Percentiles rank a stretch among this genome's conserved stretches.
These are phyloP conservation scores for Phytophthora kernoviae DNA, from an alignment of 352 stramenopile genomes.

Conservation along the genomic window DNA sequence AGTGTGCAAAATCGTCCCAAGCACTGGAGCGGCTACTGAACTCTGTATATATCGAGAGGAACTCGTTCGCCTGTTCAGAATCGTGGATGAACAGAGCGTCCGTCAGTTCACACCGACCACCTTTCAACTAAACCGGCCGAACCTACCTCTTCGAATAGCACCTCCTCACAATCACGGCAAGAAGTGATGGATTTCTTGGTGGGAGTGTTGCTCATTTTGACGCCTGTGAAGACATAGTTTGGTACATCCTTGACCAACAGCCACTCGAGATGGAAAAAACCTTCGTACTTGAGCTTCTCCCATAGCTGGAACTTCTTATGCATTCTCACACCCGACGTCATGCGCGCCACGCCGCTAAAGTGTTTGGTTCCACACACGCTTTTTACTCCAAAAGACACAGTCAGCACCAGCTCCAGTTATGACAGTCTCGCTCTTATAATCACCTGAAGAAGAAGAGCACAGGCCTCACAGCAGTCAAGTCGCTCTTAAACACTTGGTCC, in stretches of 20 bases:
- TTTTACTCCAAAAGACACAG: background rate
- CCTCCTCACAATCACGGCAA: conserved; percentile 80
- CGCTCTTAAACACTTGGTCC: conserved; percentile 73
- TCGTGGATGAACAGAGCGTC: background rate
- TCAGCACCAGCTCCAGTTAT: background rate
- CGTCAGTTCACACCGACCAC: conserved; percentile 6
- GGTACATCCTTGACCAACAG: conserved; percentile 85
- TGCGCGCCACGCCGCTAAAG: conserved; percentile 78
- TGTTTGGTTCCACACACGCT: conserved; percentile 80
- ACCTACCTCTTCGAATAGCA: conserved; percentile 70
- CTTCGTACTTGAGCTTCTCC: conserved; percentile 87
- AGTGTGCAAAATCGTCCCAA: conserved; percentile 78
- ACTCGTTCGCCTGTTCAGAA: conserved; percentile 55
- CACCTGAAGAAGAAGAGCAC: conserved; percentile 85
- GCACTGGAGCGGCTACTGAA: conserved; percentile 66
- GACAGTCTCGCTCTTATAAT: background rate
- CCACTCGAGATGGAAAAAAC: conserved; percentile 83
- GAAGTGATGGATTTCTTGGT: conserved; percentile 83
- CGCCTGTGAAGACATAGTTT: conserved; percentile 72
- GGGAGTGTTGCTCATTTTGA: conserved; percentile 83
- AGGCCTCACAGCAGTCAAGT: conserved; percentile 64
- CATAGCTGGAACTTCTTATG: conserved; percentile 69
- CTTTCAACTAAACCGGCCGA: too few species aligned
- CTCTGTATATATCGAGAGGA: conserved; percentile 63
- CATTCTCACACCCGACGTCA: conserved; percentile 65